phyloP scores from a whole-genome alignment of 352 stramenopile species.

The Sclerospora graminicola region DNA sequence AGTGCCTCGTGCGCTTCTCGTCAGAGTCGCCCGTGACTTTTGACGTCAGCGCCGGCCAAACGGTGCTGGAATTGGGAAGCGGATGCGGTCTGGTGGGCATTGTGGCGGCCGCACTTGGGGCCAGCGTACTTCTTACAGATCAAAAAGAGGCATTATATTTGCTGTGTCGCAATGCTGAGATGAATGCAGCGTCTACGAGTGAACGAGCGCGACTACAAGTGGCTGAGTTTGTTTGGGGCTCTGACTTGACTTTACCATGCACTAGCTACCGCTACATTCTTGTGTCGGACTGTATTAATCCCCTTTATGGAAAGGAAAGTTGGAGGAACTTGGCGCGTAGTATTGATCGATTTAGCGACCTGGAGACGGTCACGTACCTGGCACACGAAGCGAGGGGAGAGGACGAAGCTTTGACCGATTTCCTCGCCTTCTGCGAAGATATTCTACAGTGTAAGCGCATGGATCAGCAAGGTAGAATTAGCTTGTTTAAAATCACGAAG shows the following conservation, averaged over 20 bases:
- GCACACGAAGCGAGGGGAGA: conserved; percentile 61
- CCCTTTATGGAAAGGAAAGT: conserved; percentile 72
- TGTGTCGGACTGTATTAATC: conserved; percentile 81
- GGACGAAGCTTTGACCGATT: conserved; percentile 64
- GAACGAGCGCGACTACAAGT: conserved; percentile 32
- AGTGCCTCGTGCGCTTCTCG: conserved; percentile 40
- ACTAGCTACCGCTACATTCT: conserved; percentile 52
- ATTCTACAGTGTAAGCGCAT: conserved; percentile 38
- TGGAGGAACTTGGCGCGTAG: conserved; percentile 67
- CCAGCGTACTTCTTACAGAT: conserved; percentile 60
- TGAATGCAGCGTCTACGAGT: conserved; percentile 31
- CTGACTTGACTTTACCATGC: conserved; percentile 13
- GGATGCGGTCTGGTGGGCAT: conserved; percentile 68
- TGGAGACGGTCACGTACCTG: conserved; percentile 51
- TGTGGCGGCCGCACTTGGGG: conserved; percentile 51
- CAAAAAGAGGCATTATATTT: conserved; percentile 59
- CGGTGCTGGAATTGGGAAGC: conserved; percentile 70
- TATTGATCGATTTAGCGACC: conserved; percentile 45
- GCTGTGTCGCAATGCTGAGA: conserved; percentile 39
- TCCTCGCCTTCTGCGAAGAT: conserved; percentile 35
- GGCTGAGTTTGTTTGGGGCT: conserved; percentile 58
- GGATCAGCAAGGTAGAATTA: conserved; percentile 26
- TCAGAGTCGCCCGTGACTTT: conserved; percentile 8
- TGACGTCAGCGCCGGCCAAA: conserved; percentile 10
- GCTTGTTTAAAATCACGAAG: conserved; percentile 43